Base-by-base conservation (phyloP, 2,329 filamentous ascomycete species). In the Zasmidium cellare region DNA sequence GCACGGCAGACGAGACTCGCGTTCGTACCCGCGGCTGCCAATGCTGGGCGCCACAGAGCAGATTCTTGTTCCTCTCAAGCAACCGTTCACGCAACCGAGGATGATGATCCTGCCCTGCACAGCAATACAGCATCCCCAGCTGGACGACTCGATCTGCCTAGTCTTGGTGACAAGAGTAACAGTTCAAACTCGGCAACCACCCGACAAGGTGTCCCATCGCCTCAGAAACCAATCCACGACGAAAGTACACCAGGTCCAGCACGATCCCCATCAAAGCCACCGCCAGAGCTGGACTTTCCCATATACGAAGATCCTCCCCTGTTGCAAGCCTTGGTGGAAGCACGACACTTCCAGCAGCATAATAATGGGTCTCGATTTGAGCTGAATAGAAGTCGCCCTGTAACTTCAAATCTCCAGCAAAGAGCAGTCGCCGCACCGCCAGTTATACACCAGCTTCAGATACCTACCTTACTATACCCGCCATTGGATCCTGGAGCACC, bases 401-500 rank as follows among this genome's bases (percentile, higher is more conserved):
- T 14, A 14, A 41, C 16, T 5, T 18, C 35, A 9, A 14, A 14
- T n/a, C 35, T 41, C 3, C 35, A 41, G 16, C 35, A 41, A 5
- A 41, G 16, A 9, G 35, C 35, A 3, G 11, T 22, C 11, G 16
- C 5, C 11, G 45, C 19, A 22, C 9, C 9, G 3, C 19, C 45
- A 20, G 7, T 18, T 12, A 3, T 9, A 47, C 5, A 47, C 18
- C 45, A 47, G 5, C 45, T 18, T 20, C 45, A 47, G 45, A 47
- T 54, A 11, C 45, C 52, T 20, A 47, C 52, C 41, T 31, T 48
- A 22, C 24, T 47, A 22, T 47, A 57, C 25, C 53, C 59, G 35
- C 47, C 48, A 2, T 61, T 72, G 9, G 66, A 72, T 52, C 67
- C 69, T 14, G 65, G 53, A 9, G 70, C 69, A 16, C 61, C 66